Conservation (phyloP, 257 asterid species). For the Ocimum tenuiflorum region DNA sequence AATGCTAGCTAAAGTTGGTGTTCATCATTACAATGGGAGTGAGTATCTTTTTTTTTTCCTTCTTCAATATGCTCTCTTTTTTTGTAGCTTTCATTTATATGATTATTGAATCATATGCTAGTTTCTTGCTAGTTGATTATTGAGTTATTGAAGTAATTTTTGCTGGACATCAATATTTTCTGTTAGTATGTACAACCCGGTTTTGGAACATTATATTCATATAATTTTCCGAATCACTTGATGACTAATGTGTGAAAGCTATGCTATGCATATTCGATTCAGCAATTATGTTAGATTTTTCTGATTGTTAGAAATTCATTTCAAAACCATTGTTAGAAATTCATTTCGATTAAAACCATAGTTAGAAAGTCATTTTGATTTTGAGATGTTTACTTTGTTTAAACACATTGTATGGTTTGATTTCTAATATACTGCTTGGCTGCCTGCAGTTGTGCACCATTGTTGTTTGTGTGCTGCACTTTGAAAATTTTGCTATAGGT, state of each 20-base stretch:
- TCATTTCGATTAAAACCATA: too few species aligned
- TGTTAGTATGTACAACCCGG: too few species aligned
- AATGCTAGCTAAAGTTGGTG: conserved; percentile 81
- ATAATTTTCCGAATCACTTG: background rate
- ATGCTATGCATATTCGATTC: background rate
- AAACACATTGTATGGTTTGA: background rate
- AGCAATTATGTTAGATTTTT: too few species aligned
- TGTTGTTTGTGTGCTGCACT: background rate
- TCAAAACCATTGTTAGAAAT: too few species aligned
- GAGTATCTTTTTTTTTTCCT: conserved; percentile 17
- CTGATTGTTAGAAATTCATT: too few species aligned
- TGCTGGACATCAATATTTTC: background rate
- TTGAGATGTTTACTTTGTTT: background rate
- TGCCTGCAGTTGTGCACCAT: background rate
- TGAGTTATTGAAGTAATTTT: background rate
- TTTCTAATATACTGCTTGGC: background rate
- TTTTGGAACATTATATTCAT: too few species aligned
- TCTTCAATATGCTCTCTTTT: too few species aligned
- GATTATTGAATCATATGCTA: background rate
- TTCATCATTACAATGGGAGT: conserved; percentile 78
- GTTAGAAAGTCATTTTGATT: too few species aligned
- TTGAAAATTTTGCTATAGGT: background rate
- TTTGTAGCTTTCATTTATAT: background rate
- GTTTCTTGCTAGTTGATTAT: background rate
- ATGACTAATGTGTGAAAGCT: background rate